phyloP scores from a whole-genome alignment of 163 green algal species.

The Scenedesmus sp. region DNA sequence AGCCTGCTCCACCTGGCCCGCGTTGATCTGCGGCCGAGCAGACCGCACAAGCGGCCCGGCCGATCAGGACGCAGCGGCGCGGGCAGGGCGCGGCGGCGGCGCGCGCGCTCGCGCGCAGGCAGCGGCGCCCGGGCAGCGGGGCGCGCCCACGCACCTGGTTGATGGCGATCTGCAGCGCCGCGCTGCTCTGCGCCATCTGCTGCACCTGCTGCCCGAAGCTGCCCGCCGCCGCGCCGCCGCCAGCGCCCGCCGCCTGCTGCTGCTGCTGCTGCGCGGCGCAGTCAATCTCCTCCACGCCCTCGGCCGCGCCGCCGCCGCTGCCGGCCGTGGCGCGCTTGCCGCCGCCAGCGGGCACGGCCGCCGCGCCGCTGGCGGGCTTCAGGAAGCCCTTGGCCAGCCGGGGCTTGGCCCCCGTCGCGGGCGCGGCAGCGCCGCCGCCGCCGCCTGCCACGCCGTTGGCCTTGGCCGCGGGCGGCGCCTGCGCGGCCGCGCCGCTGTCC shows the following conservation, averaged over 20 bases:
- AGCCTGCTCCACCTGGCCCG: conserved; percentile 68
- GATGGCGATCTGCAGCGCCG: conserved; percentile 30
- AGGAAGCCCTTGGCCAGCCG: neutral
- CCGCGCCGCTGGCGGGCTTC: neutral
- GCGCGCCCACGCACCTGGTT: conserved; percentile 26
- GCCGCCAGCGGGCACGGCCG: neutral
- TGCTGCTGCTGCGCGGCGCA: conserved; percentile 49
- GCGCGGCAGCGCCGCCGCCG: neutral
- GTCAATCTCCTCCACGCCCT: conserved; percentile 50
- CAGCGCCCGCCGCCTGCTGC: conserved; percentile 11
- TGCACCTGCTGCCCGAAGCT: conserved; percentile 34
- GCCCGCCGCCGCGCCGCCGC: neutral
- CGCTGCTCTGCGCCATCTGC: conserved; percentile 15
- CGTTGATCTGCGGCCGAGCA: conserved; percentile 74
- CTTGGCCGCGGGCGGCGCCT: neutral
- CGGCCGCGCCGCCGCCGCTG: neutral
- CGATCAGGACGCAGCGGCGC: neutral
- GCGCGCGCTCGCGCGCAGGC: neutral
- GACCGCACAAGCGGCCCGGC: too few relatives aligned
- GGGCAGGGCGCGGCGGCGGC: neutral
- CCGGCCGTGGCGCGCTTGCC: too few relatives aligned
- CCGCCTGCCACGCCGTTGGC: neutral
- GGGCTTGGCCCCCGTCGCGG: neutral
- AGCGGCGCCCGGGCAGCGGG: neutral
- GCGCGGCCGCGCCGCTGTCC: neutral